Evolutionary conservation across 148 eudicot species (phyloP), one percentile per base, ranked within the genome.

Genomic region (Vaccinium vitisidaea): DNA sequence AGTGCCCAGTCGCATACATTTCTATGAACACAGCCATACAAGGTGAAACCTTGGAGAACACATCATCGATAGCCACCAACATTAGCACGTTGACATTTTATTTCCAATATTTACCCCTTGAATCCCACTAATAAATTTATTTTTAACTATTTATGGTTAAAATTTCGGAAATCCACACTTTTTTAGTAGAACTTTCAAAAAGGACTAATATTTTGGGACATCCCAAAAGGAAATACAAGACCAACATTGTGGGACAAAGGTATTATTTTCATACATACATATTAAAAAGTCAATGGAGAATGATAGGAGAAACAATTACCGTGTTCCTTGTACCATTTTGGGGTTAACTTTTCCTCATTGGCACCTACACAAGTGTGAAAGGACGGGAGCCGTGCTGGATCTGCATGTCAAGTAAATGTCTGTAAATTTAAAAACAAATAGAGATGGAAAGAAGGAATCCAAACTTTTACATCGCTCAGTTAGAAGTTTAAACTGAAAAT

Each of bases 261-360:
- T 43, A 43, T 4, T 43, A 43, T 43, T 43, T 43, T 43, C 14
- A 43, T 43, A 43, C 69, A 32, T n/a, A 2, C 12, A 79, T 12
- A 7, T 67, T 15, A 2, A 12, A 12, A 67, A 67, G 48, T 82
- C 50, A 46, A 74, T 56, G 74, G 23, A 16, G 23, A 6, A 50
- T 25, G 53, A 84, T 2, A 81, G 21, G 36, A 83, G 77, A 55
- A 70, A 75, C 10, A 79, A 78, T 89, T 94, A 97, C 99, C 99
- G 85, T 97, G 92, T 84, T 97, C 99, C 88, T 97, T 97, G 86
- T 97, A 97, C 99, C 99, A 97, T 88, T 94, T 97, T 73, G 94
- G 92, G 11, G 98, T 90, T 87, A 97, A 78, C 84, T 91, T 91
- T 88, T 97, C 99, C 84, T 95, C 99, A 86, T 91, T 91, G 55